These are phyloP conservation scores for Stipa capillata DNA, from an alignment of 176 grass and related monocot species.

Conservation along the genomic window DNA sequence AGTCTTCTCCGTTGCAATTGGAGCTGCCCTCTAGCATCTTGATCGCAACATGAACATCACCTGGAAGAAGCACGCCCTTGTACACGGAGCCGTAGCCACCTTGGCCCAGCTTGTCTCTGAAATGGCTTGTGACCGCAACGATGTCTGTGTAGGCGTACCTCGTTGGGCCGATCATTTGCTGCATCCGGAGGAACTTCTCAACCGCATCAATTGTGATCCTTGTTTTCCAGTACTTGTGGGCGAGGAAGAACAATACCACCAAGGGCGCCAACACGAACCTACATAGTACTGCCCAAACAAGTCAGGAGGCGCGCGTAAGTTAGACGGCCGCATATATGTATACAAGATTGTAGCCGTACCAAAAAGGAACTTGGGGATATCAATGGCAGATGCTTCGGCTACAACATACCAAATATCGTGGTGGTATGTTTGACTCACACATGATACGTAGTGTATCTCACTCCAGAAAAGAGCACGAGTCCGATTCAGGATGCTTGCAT, in stretches of 20 bases:
- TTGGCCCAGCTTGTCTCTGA: constrained; percentile 46
- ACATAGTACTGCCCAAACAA: background rate
- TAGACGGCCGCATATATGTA: too few relatives aligned
- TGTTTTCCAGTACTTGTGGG: constrained; percentile 34
- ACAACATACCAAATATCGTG: too few relatives aligned
- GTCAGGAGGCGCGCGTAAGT: too few relatives aligned
- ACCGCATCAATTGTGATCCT: constrained; percentile 30
- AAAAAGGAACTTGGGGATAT: too few relatives aligned
- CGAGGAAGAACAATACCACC: constrained; percentile 2
- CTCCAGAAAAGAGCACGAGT: too few relatives aligned
- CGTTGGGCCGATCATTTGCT: constrained; percentile 7
- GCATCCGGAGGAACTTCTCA: constrained; percentile 33
- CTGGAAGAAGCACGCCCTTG: constrained; percentile 27
- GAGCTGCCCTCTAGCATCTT: constrained; percentile 36
- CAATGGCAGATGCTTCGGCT: too few relatives aligned
- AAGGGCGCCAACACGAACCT: constrained; percentile 2
- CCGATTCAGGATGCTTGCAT: too few relatives aligned
- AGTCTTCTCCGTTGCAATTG: constrained; percentile 33
- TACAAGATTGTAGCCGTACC: too few relatives aligned
- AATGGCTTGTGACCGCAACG: constrained; percentile 44
- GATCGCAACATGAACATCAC: constrained; percentile 5
- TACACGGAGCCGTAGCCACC: constrained; percentile 35
- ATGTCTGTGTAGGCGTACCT: constrained; percentile 44
- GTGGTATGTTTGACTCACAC: too few relatives aligned
- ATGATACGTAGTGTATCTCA: too few relatives aligned